Percentiles rank a stretch among this genome's conserved stretches.
Conservation (phyloP, 768 basidiomycete species). For the Kondoa malvinella region DNA sequence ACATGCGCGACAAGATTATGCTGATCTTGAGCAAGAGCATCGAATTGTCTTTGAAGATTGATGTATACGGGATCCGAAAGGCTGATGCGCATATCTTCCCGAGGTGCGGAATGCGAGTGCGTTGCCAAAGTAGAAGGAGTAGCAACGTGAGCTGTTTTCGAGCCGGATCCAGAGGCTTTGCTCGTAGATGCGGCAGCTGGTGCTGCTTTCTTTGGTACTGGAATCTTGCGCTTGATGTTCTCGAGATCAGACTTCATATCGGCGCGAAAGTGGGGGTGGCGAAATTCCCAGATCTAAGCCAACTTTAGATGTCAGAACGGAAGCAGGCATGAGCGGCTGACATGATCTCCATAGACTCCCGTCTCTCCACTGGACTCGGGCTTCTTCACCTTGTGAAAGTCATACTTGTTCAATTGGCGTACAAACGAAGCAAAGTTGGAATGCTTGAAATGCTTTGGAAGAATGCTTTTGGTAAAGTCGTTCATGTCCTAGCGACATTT, state of each 20-base stretch:
- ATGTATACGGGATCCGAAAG: neutral
- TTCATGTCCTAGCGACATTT: conserved; percentile 54
- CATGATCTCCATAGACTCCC: conserved; percentile 45
- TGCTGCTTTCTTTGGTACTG: conserved; percentile 5
- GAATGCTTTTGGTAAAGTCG: conserved; percentile 73
- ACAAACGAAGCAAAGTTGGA: conserved; percentile 87
- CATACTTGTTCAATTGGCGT: conserved; percentile 77
- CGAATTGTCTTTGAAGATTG: conserved; percentile 40
- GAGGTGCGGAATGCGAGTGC: too few relatives aligned
- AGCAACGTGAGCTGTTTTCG: neutral
- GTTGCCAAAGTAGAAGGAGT: neutral
- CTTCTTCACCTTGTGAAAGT: conserved; percentile 90
- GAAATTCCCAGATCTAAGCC: conserved; percentile 34
- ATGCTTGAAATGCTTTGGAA: conserved; percentile 86
- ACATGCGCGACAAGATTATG: conserved; percentile 43
- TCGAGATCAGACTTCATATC: conserved; percentile 45
- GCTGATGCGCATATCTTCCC: neutral
- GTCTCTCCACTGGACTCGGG: conserved; percentile 47
- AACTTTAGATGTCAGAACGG: neutral
- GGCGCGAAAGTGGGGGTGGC: conserved; percentile 40
- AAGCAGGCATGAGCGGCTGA: conserved; percentile 26
- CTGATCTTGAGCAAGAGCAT: conserved; percentile 38
- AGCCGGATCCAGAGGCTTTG: neutral
- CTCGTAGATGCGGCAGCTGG: neutral
- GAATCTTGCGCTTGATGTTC: conserved; percentile 35